Base-by-base conservation (phyloP, 345 rosid species). In the Excoecaria cochinchinensis region DNA sequence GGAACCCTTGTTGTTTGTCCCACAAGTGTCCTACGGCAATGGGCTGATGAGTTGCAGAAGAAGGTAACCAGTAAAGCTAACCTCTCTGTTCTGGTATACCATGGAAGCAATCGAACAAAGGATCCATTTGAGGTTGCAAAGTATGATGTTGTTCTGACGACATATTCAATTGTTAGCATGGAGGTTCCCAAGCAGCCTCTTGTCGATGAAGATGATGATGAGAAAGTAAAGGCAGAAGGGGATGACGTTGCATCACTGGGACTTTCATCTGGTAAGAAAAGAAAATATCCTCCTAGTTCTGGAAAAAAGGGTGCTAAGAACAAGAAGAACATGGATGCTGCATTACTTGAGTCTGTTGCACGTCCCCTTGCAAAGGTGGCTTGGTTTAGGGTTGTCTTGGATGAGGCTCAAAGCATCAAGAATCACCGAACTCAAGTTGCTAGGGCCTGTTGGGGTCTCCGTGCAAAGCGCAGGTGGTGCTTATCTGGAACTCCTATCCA, bases 1-100 rank as follows among this genome's bases (percentile, higher is more conserved):
- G 99, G 99, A 80, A 95, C 99, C 22, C 96, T 95, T 72, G 83
- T 95, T 83, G 99, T 95, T 77, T 95, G 99, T 85, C 99, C 99
- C 47, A 91, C 97, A 6, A 95, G 99, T 84, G 98, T 95, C 40
- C 80, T 95, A 83, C 89, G 99, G 17, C 99, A 95, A 75, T 95
- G 99, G 99, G 88, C 84, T 9, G 97, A 92, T 36, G 99, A 95
- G 80, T 74, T 95, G 80, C 87, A 78, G 22, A 90, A 78, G 81
- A 95, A 95, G 86, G 99, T 95, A 67, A 79, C 91, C 1, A 77
- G 77, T 50, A 77, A 88, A 85, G 96, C 90, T 25, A 86, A 82
- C 69, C 89, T 95, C 63, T 77, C 93, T 48, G 91, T 95, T 80
- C 87, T 95, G 47, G 91, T 95, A 60, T 95, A 95, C 82, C 97